Evolutionary conservation across 31 red algal species (phyloP).

Genomic region (Odonthalia washingtoniensis): DNA sequence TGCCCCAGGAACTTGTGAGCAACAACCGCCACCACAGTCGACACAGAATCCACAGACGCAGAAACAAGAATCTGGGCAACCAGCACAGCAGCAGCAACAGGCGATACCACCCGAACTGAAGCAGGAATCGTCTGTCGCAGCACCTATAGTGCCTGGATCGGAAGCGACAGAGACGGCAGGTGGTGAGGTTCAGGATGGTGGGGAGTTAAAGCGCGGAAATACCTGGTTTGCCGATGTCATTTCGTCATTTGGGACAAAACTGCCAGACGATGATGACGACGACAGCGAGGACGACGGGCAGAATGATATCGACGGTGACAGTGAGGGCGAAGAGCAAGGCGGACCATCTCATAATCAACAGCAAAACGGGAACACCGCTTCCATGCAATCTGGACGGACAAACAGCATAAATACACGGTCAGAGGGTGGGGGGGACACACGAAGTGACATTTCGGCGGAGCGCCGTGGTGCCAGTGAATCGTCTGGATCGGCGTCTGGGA

Average conservation of each 20-base stretch:
- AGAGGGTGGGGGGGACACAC: no score
- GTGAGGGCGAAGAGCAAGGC: conserved; percentile 58
- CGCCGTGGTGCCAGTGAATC: no score
- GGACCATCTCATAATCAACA: no score
- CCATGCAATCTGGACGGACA: no score
- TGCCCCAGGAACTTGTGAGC: no score
- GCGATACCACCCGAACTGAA: conserved; percentile 4
- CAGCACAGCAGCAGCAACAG: not conserved
- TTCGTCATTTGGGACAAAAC: conserved; percentile 21
- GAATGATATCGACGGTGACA: conserved; percentile 46
- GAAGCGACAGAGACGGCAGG: not conserved
- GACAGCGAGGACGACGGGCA: conserved; percentile 31
- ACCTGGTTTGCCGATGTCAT: conserved; percentile 72
- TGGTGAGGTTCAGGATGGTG: conserved; percentile 26
- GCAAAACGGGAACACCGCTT: no score
- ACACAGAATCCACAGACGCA: no score
- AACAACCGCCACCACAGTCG: no score
- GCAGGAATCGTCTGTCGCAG: not conserved
- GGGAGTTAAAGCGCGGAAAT: conserved; percentile 64
- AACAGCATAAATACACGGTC: no score
- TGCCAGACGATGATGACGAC: conserved; percentile 32
- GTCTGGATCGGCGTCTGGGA: no score
- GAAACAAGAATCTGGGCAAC: no score
- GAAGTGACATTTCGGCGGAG: no score
- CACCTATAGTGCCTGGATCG: not conserved